Evolutionary conservation across 2,329 filamentous ascomycete species (phyloP), one percentile per base, ranked within the genome.

Genomic region (Teratosphaeria nubilosa): DNA sequence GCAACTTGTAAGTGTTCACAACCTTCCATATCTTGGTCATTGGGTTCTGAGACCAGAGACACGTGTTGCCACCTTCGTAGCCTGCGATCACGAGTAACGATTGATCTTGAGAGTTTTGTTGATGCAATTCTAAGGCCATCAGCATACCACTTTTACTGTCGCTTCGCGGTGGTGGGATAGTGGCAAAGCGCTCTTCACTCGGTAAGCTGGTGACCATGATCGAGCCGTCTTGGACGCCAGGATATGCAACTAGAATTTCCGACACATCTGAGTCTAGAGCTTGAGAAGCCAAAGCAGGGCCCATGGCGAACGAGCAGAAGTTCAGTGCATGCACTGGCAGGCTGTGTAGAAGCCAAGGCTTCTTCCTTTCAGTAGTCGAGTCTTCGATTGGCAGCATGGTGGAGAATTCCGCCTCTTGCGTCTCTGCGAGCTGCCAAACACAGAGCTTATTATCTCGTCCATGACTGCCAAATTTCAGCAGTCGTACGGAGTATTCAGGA

Each of bases 321-420:
- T 97, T 99, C 76, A 97, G 82, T 1, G 92, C 90, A 69, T 96
- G 96, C 51, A 97, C 90, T 5, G 88, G 80, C 5, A 99, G 76
- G 3, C 88, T 82, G 72, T 96, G 83, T 24, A 96, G 73, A n/a
- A 96, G 76, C 90, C 90, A 95, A 31, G 94, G 94, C 66, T 86
- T 80, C 20, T 80, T 82, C 31, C 70, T 62, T 76, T 80, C 54
- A 72, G 72, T 52, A 72, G 74, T 30, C 71, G 72, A 1, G 70
- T 76, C 53, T 61, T 95, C 89, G 32, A 92, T 80, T 0, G 92
- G 92, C 13, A 95, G 76, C 9, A 76, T 76, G 34, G 80, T 86
- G 66, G 86, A 88, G 63, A 96, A 77, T 16, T 76, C 72, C 24
- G 78, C 71, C 67, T 94, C 87, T 57, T 87, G 83, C 9, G 77